Base-by-base conservation (phyloP, 768 basidiomycete genomes). In the Udeniomyces megalosporus region DNA sequence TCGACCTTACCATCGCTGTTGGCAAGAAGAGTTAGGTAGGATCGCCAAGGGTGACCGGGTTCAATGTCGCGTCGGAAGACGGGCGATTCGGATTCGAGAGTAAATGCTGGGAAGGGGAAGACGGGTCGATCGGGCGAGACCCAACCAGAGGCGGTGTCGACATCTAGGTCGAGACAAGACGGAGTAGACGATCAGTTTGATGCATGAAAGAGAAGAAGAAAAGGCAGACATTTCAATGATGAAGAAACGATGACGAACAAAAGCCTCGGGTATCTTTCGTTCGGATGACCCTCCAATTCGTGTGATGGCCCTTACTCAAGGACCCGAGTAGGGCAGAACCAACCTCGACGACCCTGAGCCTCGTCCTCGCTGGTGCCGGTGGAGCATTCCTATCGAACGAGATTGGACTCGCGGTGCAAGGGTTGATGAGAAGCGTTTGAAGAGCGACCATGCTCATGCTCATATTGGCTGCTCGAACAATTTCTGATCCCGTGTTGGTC, bases 191-290 rank as follows among this genome's bases (percentile, higher is more conserved):
- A 22, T 17, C 51, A 3, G 4, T 2, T 24, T 54, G 52, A 32
- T 61, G 60, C 17, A 29, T 32, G 24, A 47, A 17, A 17, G 60
- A 12, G 53, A 61, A 32, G 58, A n/a, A 28, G 55, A 10, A 22
- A 66, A 75, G 75, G 61, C 88, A 75, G 51, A 76, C 77, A 35
- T 52, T 68, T 65, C 54, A 64, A 56, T 62, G 66, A 59, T 79
- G 79, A 49, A 76, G 76, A 91, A 95, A 2, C 84, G 86, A 64
- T 82, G 83, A 26, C 86, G 86, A 0, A 84, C 81, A 95, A 91
- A 92, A 97, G 3, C 89, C 91, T 26, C 93, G 76, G 1, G 89
- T 85, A 8, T 93, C 93, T 72, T 95, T 95, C 69, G 88, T 89
- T 62, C 82, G 78, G n/a, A 97, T 78, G 64, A 86, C 84, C 57